A percentile compares a stretch with the other conserved stretches of the same genome.
Conservation (phyloP, 306 rosid genomes). For the Coriaria nepalensis region DNA sequence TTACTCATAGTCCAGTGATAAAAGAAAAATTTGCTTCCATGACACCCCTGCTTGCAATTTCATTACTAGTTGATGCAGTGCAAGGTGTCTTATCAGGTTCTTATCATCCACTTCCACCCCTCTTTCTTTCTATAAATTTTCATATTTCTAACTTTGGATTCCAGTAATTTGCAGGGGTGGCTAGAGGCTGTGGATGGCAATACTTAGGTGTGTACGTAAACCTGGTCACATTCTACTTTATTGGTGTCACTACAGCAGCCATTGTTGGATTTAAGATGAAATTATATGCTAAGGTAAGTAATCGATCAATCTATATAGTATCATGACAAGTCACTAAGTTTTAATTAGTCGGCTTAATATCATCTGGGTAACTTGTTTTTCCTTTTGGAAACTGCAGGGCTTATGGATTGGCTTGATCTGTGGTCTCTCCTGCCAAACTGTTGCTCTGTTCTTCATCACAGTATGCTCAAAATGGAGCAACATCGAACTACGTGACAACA, state of each 20-base stretch:
- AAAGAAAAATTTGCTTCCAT: conserved; percentile 52
- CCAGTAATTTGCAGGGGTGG: conserved; percentile 39
- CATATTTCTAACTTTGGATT: no score
- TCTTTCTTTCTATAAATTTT: not conserved
- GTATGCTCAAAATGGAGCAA: conserved; percentile 32
- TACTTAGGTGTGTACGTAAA: conserved; percentile 50
- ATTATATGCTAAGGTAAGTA: conserved; percentile 45
- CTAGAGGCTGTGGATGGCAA: conserved; percentile 79
- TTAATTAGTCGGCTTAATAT: no score
- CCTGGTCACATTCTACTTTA: conserved; percentile 45
- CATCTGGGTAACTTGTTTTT: not conserved
- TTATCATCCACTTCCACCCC: no score
- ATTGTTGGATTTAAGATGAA: conserved; percentile 46
- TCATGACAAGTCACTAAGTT: not conserved
- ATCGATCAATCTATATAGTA: not conserved
- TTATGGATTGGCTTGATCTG: conserved; percentile 73
- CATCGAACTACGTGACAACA: conserved; percentile 12
- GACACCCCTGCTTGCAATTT: conserved; percentile 54
- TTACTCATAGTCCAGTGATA: conserved; percentile 31
- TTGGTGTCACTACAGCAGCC: conserved; percentile 52
- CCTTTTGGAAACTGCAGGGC: conserved; percentile 41
- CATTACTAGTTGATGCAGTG: conserved; percentile 46
- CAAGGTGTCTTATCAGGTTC: conserved; percentile 85
- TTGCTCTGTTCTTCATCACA: conserved; percentile 29
- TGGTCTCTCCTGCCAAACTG: conserved; percentile 45